These are phyloP conservation scores for Trichothecium roseum DNA, from an alignment of 2,329 filamentous ascomycete species.

Conservation along the genomic window DNA sequence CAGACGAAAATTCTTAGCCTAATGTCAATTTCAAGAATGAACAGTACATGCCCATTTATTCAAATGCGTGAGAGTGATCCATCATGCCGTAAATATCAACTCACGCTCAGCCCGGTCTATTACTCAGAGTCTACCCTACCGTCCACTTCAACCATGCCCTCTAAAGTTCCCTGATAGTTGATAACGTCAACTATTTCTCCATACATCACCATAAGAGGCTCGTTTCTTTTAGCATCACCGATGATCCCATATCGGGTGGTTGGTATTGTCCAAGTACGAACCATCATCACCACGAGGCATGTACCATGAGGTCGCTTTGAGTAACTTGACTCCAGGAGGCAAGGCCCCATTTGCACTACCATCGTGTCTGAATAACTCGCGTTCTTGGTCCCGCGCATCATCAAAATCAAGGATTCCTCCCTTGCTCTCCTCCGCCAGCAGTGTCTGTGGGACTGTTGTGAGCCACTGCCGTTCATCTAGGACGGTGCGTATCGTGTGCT, in stretches of 20 bases:
- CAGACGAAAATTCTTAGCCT: too few species aligned
- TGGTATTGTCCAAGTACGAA: slow-evolving; percentile 17
- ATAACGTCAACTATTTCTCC: too few species aligned
- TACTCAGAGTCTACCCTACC: too few species aligned
- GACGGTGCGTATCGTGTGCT: slow-evolving; percentile 24
- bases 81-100: too few species aligned
- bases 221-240: background rate
- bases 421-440: slow-evolving; percentile 18
- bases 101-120: too few species aligned
- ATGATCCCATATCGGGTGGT: slow-evolving; percentile 3
- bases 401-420: slow-evolving; percentile 32
- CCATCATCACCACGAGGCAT: slow-evolving; percentile 31
- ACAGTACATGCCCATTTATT: too few species aligned
- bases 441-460: slow-evolving; percentile 13
- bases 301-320: slow-evolving; percentile 21
- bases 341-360: slow-evolving; percentile 25
- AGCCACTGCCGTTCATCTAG: slow-evolving; percentile 26
- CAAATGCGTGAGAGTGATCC: too few species aligned
- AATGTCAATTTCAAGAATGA: too few species aligned
- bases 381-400: slow-evolving; percentile 23
- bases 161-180: too few species aligned
- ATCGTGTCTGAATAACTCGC: slow-evolving; percentile 19
- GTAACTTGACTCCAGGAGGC: slow-evolving; percentile 16
- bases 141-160: too few species aligned
- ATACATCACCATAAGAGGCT: too few species aligned